phyloP scores from a whole-genome alignment of 257 asterid genomes.

The Apocynum venetum region DNA sequence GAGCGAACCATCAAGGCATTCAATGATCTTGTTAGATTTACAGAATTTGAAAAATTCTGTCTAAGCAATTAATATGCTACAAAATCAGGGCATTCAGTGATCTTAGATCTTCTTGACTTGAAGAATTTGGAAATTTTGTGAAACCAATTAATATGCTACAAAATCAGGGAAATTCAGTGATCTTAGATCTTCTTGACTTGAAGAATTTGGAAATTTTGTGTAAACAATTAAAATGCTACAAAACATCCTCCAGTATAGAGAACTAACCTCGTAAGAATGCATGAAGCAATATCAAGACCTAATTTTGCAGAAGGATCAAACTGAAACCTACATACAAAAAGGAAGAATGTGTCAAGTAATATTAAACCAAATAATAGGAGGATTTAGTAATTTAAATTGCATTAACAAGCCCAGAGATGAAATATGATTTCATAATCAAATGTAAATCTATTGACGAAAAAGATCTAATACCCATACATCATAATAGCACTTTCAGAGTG shows the following conservation, averaged over 20 bases:
- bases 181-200: slow-evolving; percentile 13
- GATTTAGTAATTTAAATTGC: neutral
- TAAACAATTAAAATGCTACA: slow-evolving; percentile 9
- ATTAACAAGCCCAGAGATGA: neutral
- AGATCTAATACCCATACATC: neutral
- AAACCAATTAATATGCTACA: neutral
- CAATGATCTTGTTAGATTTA: slow-evolving; percentile 8
- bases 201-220: slow-evolving; percentile 4
- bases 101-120: slow-evolving; percentile 13
- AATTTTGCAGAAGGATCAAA: slow-evolving; percentile 75
- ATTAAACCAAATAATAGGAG: slow-evolving; percentile 1
- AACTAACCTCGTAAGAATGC: slow-evolving; percentile 74
- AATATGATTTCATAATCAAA: neutral
- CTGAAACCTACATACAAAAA: slow-evolving; percentile 62
- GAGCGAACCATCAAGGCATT: neutral
- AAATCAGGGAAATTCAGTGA: neutral
- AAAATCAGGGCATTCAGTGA: neutral
- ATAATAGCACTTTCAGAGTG: neutral
- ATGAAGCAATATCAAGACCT: slow-evolving; percentile 94
- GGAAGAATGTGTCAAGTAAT: slow-evolving; percentile 16
- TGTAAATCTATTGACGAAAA: neutral
- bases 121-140: slow-evolving; percentile 2
- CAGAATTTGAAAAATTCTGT: slow-evolving; percentile 5
- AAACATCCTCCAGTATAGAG: slow-evolving; percentile 16
- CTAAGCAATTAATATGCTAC: slow-evolving; percentile 7